These are phyloP conservation scores for Penicillium frequentans DNA, from an alignment of 2,329 filamentous ascomycete genomes.

Conservation along the genomic window DNA sequence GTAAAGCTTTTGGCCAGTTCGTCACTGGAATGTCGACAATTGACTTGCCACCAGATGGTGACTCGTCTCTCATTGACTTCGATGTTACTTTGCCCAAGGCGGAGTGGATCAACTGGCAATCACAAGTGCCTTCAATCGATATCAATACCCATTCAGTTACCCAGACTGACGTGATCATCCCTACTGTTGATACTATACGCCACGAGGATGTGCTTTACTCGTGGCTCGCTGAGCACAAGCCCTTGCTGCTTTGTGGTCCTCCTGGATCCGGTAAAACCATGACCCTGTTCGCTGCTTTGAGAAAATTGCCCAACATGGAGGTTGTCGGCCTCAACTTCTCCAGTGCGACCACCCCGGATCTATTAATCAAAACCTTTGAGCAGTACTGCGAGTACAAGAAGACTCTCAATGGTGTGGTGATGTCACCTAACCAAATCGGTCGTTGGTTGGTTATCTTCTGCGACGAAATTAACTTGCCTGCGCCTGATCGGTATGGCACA, in stretches of 20 bases:
- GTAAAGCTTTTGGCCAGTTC: conserved; percentile 85
- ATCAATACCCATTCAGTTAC: conserved; percentile 98
- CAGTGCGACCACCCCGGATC: conserved; percentile 94
- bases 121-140: conserved; percentile 89
- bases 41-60: conserved; percentile 76
- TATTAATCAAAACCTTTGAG: conserved; percentile 98
- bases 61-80: conserved; percentile 86
- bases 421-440: conserved; percentile 94
- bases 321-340: conserved; percentile 99
- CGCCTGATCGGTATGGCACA: conserved; percentile 95
- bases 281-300: conserved; percentile 96
- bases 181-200: conserved; percentile 92
- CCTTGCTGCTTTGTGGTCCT: conserved; percentile 90
- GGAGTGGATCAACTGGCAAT: conserved; percentile 92
- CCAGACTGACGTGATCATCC: conserved; percentile 97
- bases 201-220: conserved; percentile 99
- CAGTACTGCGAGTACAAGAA: conserved; percentile 99
- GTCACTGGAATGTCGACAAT: conserved; percentile 80
- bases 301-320: conserved; percentile 98
- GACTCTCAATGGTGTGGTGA: conserved; percentile 91
- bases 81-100: conserved; percentile 84
- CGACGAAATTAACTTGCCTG: conserved; percentile 98
- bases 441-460: conserved; percentile 99
- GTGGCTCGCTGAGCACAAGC: conserved; percentile 98
- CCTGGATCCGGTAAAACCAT: conserved; percentile 99